These are phyloP conservation scores for Yamadazyma insecticola DNA, from an alignment of 805 yeast genomes.

Conservation along the genomic window DNA sequence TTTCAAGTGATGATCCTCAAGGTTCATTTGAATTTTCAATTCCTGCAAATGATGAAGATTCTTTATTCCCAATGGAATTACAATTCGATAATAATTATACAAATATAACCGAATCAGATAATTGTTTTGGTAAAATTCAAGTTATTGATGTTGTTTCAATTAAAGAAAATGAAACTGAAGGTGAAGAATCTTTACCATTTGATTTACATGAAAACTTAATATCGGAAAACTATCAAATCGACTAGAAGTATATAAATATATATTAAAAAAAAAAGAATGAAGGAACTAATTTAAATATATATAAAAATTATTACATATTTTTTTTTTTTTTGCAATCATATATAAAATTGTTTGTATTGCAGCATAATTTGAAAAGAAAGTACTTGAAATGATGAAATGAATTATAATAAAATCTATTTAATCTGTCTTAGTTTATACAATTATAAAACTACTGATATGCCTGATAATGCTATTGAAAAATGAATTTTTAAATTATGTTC, in stretches of 20 bases:
- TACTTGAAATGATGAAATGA: no score
- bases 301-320: no score
- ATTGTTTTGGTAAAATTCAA: slow-evolving; percentile 61
- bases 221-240: slow-evolving; percentile 52
- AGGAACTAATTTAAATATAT: no score
- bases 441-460: slow-evolving; percentile 35
- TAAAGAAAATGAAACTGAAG: slow-evolving; percentile 28
- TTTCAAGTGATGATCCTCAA: slow-evolving; percentile 48
- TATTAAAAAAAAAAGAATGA: no score
- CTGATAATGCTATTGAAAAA: slow-evolving; percentile 54
- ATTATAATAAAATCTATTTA: neutral
- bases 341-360: no score
- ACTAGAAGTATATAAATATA: no score
- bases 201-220: slow-evolving; percentile 55
- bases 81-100: slow-evolving; percentile 49
- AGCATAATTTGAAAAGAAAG: no score
- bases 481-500: slow-evolving; percentile 35
- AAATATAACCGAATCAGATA: slow-evolving; percentile 34
- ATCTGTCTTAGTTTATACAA: neutral
- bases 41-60: slow-evolving; percentile 73
- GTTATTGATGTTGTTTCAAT: slow-evolving; percentile 53
- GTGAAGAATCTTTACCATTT: slow-evolving; percentile 60
- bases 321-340: no score
- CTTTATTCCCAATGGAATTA: slow-evolving; percentile 83
- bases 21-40: slow-evolving; percentile 78